Evolutionary conservation across 768 basidiomycete genomes (phyloP).

Genomic region (Suillus subluteus): DNA sequence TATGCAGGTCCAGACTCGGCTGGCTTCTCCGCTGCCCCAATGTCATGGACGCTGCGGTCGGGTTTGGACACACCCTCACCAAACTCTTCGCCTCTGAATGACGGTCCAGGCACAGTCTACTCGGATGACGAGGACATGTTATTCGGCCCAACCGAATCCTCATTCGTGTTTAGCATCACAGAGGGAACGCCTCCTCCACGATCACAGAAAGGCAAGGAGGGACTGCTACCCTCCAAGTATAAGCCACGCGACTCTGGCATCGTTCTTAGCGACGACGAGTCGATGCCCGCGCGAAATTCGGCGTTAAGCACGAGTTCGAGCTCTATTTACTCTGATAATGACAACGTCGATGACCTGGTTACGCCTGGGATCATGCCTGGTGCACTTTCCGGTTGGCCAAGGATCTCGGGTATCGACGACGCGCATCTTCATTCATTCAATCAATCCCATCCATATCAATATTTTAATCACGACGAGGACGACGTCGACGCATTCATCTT

Average conservation of each 20-base stretch:
- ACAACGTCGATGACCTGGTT: constrained; percentile 62
- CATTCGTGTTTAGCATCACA: constrained; percentile 61
- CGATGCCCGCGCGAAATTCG: constrained; percentile 58
- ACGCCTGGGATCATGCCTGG: constrained; percentile 67
- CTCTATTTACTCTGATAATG: constrained; percentile 55
- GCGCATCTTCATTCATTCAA: constrained; percentile 18
- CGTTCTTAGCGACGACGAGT: constrained; percentile 64
- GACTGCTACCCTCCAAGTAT: constrained; percentile 64
- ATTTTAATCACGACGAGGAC: constrained; percentile 32
- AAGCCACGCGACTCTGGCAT: constrained; percentile 72
- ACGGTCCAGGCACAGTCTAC: constrained; percentile 30
- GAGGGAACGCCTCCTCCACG: constrained; percentile 61
- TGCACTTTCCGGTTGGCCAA: constrained; percentile 65
- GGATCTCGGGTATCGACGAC: constrained; percentile 46
- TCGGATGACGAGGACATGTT: constrained; percentile 61
- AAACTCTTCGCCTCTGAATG: constrained; percentile 47
- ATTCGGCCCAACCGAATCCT: constrained; percentile 51
- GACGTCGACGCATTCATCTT: constrained; percentile 75
- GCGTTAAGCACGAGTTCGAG: constrained; percentile 51
- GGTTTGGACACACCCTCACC: constrained; percentile 48
- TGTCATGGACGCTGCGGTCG: constrained; percentile 42
- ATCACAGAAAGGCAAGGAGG: constrained; percentile 35
- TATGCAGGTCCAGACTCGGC: constrained; percentile 57
- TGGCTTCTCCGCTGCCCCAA: constrained; percentile 22
- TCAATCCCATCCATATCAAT: constrained; percentile 12